Conservation (phyloP, 1,284 basidiomycete species). For the Farysia itapuensis region DNA sequence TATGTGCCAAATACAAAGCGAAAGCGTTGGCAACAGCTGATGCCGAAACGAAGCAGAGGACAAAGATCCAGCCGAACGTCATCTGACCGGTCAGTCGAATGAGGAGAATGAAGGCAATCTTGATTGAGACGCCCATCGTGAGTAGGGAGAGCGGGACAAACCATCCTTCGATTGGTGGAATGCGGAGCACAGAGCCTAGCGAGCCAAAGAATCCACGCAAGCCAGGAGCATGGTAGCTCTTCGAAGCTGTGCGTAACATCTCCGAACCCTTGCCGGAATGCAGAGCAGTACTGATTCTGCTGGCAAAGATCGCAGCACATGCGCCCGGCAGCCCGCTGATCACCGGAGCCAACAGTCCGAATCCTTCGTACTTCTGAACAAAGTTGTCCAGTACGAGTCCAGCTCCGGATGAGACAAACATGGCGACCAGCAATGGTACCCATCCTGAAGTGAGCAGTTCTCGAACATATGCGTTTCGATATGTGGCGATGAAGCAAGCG, state of each 20-base stretch:
- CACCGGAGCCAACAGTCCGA: conserved; percentile 82
- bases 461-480: conserved; percentile 70
- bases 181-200: conserved; percentile 9
- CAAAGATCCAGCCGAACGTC: conserved; percentile 49
- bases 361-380: conserved; percentile 81
- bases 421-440: conserved; percentile 85
- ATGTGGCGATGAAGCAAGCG: conserved; percentile 65
- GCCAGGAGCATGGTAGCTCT: conserved; percentile 12
- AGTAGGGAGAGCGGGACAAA: conserved; percentile 45
- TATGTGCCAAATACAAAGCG: conserved; percentile 71
- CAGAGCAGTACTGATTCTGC: conserved; percentile 80
- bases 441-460: conserved; percentile 80
- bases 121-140: conserved; percentile 36
- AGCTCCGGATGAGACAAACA: conserved; percentile 86
- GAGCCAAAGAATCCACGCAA: conserved; percentile 12
- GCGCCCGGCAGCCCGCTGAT: conserved; percentile 74
- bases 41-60: conserved; percentile 16
- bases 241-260: conserved; percentile 11
- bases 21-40: conserved; percentile 50
- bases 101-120: conserved; percentile 40
- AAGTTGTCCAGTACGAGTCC: conserved; percentile 89
- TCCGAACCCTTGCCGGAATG: conserved; percentile 63
- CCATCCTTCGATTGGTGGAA: conserved; percentile 50
- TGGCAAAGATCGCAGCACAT: conserved; percentile 87
- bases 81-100: conserved; percentile 39